Evolutionary conservation across 257 asterid species (phyloP), one percentile per base, ranked within the genome.

Genomic region (Eustoma russellianum): DNA sequence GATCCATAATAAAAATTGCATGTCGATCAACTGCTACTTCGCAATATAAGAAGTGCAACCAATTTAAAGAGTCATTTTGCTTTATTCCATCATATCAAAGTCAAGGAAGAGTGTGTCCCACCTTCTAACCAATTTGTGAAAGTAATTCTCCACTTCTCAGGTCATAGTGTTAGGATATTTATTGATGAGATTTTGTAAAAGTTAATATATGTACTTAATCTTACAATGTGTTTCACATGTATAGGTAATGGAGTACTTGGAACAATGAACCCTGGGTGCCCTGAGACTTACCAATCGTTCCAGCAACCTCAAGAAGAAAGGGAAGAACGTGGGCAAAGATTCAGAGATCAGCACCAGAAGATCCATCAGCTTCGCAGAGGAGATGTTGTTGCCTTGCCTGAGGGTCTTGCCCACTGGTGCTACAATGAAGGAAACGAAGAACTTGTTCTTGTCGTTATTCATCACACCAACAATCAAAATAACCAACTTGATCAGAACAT

Each of bases 401-500:
- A 85, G 0, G 93, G 83, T 0, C 7, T 77, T 1, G 57, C 77
- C 15, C 80, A 66, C 19, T 83, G 94, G 94, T 44, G 64, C 0
- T 77, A 83, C 66, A 83, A 83, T 74, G 64, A 76, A 15, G 89
- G 80, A 0, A 44, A 64, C 0, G 76, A 69, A n/a, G 69, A 52
- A 0, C 64, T 78, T 3, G 64, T 71, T 13, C 70, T 83, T 4
- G 75, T 83, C 13, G 77, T 83, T 3, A 67, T 83, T 67, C 84
- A 78, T 24, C 86, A 83, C 61, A 74, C 80, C 34, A 47, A 74
- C 48, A 78, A 66, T 43, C 68, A 64, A 6, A 61, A 60, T 46
- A 83, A 83, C 69, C 89, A 83, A 61, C 84, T 83, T 1, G 89
- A 83, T 65, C 77, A 53, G 13, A 64, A 64, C 7, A 63, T 74